Conservation (phyloP, 2,329 filamentous ascomycete species). For the Aureobasidium sp. region DNA sequence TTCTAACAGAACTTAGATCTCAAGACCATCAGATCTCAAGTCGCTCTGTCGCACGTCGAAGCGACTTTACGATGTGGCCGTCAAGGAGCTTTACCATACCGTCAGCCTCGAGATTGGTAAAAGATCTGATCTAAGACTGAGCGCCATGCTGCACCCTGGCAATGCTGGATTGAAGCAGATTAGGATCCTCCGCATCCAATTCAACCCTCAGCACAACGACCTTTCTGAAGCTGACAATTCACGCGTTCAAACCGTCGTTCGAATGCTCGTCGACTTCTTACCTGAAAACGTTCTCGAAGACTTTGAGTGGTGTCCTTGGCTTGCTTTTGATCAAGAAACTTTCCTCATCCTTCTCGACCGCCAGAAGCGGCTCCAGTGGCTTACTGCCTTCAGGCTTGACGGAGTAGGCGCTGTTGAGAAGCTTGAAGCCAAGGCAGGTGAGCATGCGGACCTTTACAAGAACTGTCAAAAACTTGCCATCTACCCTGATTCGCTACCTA, state of each 20-base stretch:
- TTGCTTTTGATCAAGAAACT: conserved; percentile 39
- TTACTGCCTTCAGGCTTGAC: conserved; percentile 40
- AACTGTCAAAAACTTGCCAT: conserved; percentile 36
- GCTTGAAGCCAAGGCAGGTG: conserved; percentile 32
- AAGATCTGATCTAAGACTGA: conserved; percentile 34
- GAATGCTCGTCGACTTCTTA: conserved; percentile 41
- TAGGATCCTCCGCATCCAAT: conserved; percentile 37
- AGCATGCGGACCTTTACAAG: conserved; percentile 33
- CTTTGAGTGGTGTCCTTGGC: conserved; percentile 44
- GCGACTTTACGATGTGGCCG: conserved; percentile 38
- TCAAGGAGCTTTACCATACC: conserved; percentile 37
- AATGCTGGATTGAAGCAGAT: conserved; percentile 41
- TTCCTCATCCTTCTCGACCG: conserved; percentile 39
- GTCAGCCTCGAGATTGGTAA: conserved; percentile 40
- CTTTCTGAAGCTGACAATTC: conserved; percentile 25
- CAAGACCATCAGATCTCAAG: conserved; percentile 39
- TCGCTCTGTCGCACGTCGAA: conserved; percentile 40
- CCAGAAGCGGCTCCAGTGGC: conserved; percentile 40
- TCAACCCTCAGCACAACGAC: conserved; percentile 26
- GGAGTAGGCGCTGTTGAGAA: conserved; percentile 32
- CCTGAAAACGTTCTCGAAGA: conserved; percentile 41
- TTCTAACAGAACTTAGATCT: conserved; percentile 25
- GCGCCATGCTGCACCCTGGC: conserved; percentile 36
- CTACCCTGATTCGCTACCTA: conserved; percentile 38
- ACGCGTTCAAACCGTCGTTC: conserved; percentile 32